Evolutionary conservation across 2,329 filamentous ascomycete genomes (phyloP), one percentile per base, ranked within the genome.

Genomic region (Verticillium zaregamsianum): DNA sequence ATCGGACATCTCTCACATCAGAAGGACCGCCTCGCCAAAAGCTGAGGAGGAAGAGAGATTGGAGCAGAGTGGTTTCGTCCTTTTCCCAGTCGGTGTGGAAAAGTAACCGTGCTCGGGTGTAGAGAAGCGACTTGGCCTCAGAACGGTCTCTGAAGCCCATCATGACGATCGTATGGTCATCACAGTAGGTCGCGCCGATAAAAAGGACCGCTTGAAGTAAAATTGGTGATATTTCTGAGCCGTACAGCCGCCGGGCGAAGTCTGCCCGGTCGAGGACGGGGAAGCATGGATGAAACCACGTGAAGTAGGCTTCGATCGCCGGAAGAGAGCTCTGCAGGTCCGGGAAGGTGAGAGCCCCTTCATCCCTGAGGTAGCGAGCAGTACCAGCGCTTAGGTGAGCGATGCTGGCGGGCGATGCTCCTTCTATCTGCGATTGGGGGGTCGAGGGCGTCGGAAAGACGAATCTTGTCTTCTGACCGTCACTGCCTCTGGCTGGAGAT

Each of bases 251-350:
- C 2, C 71, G 68, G 60, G 77, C 73, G 9, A 83, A 71, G 0
- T 78, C 76, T 1, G 72, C 71, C 4, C 80, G 76, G 64, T 85
- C 81, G 0, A 86, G 65, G 14, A 86, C 76, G 0, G 83, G 82
- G 57, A 85, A 86, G 60, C 80, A 81, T 0, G 83, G 82, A 64
- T 86, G 83, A 59, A 85, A 85, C 78, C 82, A 83, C 25, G 75
- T 72, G 60, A 86, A 86, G 70, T 85, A 86, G 0, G 82, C 82
- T 20, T 77, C 71, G 0, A 85, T 66, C 2, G 65, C 66, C 8
- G 66, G 64, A 11, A 68, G 58, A 35, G 61, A 67, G 17, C 59
- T 67, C 57, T 64, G 61, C 45, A 63, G 59, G 28, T 65, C 65
- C 7, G 65, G 66, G 33, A 66, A 66, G 28, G 62, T 65, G 39